Base-by-base conservation (phyloP, 768 basidiomycete species). In the Gymnopilus dilepis region DNA sequence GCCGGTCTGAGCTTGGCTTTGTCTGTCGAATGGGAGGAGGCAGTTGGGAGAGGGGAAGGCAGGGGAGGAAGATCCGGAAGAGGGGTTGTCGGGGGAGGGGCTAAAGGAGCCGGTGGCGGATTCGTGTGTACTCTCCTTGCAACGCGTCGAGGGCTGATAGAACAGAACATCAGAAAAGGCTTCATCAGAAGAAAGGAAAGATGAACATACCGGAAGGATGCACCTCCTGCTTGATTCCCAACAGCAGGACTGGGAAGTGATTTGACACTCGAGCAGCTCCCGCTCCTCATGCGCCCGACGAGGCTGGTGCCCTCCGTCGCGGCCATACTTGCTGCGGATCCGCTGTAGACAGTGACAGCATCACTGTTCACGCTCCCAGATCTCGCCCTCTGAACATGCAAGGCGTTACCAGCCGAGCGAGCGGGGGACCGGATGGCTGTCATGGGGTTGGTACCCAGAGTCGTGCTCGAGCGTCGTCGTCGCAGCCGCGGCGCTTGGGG, bases 401-500 rank as follows among this genome's bases (percentile, higher is more conserved):
- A 64, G 0, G 87, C 86, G 28, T 76, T 76, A 22, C 79, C 78
- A 0, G 83, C 86, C 1, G 74, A 81, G 34, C 86, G 80, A 13
- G 78, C 67, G 1, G 87, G 84, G 0, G 86, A 84, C 60, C 86
- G 87, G 65, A 90, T 86, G 34, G 78, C 69, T 41, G 78, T 78
- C 73, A 89, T 83, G 1, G 87, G 86, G 7, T 80, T 85, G 12
- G 78, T 75, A 3, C 73, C 79, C 21, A 85, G 62, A 4, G 84
- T 89, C 30, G 90, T 72, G 37, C 87, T 89, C 17, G 87, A 88
- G 41, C 87, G 84, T 41, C 89, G 83, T 54, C 80, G 82, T 48
- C 89, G 84, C 26, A 86, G 79, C 33, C 79, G 80, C 24, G 83
- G 82, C 26, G 59, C 68, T 13, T 63, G 60, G 58, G 69, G 24